A percentile compares a stretch with the other conserved stretches of the same genome.
Evolutionary conservation across 2,329 filamentous ascomycete species (phyloP).

Genomic region (Cytospora schulzeri): DNA sequence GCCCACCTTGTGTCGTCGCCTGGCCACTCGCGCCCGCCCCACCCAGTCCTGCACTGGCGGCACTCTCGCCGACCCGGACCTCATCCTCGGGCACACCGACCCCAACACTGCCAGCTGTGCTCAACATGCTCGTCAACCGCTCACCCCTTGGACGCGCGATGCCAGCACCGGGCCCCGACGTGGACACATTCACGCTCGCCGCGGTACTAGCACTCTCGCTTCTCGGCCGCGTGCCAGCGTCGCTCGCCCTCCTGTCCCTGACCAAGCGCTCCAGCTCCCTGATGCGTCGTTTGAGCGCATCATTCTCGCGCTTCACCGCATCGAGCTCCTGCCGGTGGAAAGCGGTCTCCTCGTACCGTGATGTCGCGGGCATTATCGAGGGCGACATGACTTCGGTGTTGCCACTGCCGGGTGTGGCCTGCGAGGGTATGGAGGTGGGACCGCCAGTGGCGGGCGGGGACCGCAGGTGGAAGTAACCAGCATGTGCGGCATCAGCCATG

Average conservation of each 20-base stretch:
- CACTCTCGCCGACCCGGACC: slow-evolving; percentile 63
- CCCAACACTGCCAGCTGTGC: slow-evolving; percentile 47
- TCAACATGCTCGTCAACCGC: slow-evolving; percentile 49
- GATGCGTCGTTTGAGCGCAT: slow-evolving; percentile 60
- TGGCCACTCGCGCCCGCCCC: neutral
- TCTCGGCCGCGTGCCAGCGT: slow-evolving; percentile 45
- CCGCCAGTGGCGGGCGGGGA: slow-evolving; percentile 24
- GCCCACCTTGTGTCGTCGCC: neutral
- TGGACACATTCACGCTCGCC: slow-evolving; percentile 36
- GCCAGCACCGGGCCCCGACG: slow-evolving; percentile 39
- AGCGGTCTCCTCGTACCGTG: slow-evolving; percentile 64
- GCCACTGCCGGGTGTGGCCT: slow-evolving; percentile 44
- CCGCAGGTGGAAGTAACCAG: slow-evolving; percentile 39
- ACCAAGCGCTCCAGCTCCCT: slow-evolving; percentile 63
- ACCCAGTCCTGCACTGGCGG: slow-evolving; percentile 50
- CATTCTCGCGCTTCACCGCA: slow-evolving; percentile 64
- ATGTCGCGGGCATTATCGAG: slow-evolving; percentile 57
- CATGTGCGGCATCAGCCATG: slow-evolving; percentile 40
- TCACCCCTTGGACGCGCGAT: slow-evolving; percentile 52
- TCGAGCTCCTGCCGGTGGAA: slow-evolving; percentile 64
- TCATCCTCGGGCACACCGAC: slow-evolving; percentile 63
- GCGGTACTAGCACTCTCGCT: slow-evolving; percentile 46
- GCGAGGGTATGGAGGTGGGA: slow-evolving; percentile 44
- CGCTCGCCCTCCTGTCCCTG: slow-evolving; percentile 50
- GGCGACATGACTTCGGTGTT: slow-evolving; percentile 51